Evolutionary conservation across 2,329 filamentous ascomycete genomes (phyloP), one percentile per base, ranked within the genome.

Genomic region (Fusarium odoratissimum): DNA sequence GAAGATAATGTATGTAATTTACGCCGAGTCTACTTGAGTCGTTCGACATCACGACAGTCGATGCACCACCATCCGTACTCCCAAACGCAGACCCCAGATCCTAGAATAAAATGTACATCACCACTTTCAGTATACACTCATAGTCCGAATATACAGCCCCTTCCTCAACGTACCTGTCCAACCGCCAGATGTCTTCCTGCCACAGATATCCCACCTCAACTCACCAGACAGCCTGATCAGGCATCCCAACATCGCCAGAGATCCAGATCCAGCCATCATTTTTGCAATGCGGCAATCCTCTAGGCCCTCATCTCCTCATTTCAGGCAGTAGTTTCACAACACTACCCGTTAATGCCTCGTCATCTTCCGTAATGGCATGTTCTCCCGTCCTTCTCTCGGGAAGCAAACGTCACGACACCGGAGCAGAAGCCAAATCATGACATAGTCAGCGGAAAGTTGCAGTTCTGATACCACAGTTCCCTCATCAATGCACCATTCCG

Each of bases 261-360:
- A 21, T 9, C 13, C 7, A 12, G 19, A 37, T 8, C 17, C 9
- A 21, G 9, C 33, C 23, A 37, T 11, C 1, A n/a, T 12, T 38
- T 4, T 7, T 9, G 1, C 3, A 17, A 21, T 17, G 1, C 4
- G 1, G 0, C 19, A n/a, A 5, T 38, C 19, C 8, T 28, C 1
- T 1, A 9, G 2, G 33, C 0, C 7, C 4, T 2, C 23, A 1
- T 28, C 23, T 21, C 19, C 23, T 21, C 10, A 9, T 11, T 6
- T 9, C 9, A 16, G 7, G 23, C 19, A 38, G 13, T 2, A 38
- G 14, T 38, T 9, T 28, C 4, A 16, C 23, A 17, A 28, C 23
- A 3, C 5, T 54, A 30, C 19, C n/a, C 35, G 23, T 10, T 12
- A n/a, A 40, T 54, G 23, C 35, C 21, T 40, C 49, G 19, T 28